Percentiles rank a stretch among this genome's conserved stretches.
phyloP scores from a whole-genome alignment of 208 protist species.

The Leptomonas pyrrhocoris region DNA sequence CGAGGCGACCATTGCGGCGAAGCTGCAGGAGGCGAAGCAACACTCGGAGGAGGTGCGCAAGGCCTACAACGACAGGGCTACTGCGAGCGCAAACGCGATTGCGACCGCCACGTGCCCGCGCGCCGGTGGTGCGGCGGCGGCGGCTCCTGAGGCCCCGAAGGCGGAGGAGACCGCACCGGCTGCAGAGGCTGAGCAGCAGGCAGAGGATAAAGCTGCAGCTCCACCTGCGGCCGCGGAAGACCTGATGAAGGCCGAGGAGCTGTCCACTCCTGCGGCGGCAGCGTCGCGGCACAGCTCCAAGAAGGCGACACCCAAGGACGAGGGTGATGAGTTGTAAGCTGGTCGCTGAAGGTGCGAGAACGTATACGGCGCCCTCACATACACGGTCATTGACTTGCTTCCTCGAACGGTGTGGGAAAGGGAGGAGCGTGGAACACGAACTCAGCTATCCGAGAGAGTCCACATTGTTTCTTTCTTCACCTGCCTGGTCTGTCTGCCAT shows the following conservation, averaged over 20 bases:
- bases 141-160: conserved; percentile 8
- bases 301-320: conserved; percentile 12
- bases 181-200: too few species aligned
- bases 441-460: too few species aligned
- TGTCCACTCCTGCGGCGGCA: neutral
- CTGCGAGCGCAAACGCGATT: conserved; percentile 27
- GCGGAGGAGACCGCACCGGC: neutral
- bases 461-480: neutral
- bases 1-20: conserved; percentile 27
- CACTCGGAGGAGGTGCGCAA: conserved; percentile 25
- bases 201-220: too few species aligned
- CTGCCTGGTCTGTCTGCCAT: neutral
- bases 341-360: neutral
- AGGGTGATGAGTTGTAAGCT: conserved; percentile 21
- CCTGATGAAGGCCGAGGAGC: neutral
- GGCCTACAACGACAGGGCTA: conserved; percentile 57
- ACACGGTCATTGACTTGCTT: too few species aligned
- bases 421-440: too few species aligned
- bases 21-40: conserved; percentile 39
- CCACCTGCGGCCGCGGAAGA: conserved; percentile 4
- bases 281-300: conserved; percentile 19
- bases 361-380: neutral
- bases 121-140: conserved; percentile 15
- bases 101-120: neutral
- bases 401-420: too few species aligned